These are phyloP conservation scores for Lojkania enalia DNA, from an alignment of 2,329 filamentous ascomycete species.

Conservation along the genomic window DNA sequence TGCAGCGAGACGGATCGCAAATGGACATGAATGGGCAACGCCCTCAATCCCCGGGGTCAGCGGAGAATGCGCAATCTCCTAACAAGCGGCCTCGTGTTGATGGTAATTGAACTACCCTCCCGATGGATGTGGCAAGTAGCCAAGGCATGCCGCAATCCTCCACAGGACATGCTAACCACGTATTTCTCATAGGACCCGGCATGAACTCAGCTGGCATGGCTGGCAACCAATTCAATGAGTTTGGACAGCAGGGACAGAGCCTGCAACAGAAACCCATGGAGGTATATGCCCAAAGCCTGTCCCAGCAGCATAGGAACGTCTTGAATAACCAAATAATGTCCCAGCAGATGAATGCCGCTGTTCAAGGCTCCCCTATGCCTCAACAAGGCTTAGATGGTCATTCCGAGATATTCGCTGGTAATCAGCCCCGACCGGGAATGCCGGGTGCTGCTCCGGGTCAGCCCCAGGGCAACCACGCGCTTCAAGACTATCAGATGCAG, in stretches of 20 bases:
- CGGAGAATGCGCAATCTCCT: slow-evolving; percentile 87
- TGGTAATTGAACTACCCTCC: slow-evolving; percentile 62
- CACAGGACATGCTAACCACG: slow-evolving; percentile 59
- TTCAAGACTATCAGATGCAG: slow-evolving; percentile 87
- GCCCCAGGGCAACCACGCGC: slow-evolving; percentile 71
- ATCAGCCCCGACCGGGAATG: slow-evolving; percentile 49
- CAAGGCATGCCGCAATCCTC: slow-evolving; percentile 70
- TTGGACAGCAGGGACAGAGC: slow-evolving; percentile 57
- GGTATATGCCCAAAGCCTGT: slow-evolving; percentile 82
- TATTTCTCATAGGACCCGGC: slow-evolving; percentile 68
- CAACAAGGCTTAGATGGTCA: slow-evolving; percentile 52
- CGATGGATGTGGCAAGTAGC: slow-evolving; percentile 79
- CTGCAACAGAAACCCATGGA: slow-evolving; percentile 83
- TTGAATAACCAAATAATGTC: slow-evolving; percentile 81
- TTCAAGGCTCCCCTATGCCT: slow-evolving; percentile 86
- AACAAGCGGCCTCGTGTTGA: slow-evolving; percentile 87
- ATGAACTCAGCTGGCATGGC: slow-evolving; percentile 76
- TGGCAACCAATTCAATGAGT: slow-evolving; percentile 72
- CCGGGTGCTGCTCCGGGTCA: slow-evolving; percentile 61
- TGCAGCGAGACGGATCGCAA: slow-evolving; percentile 84
- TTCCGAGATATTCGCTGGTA: slow-evolving; percentile 40
- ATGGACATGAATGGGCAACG: slow-evolving; percentile 81
- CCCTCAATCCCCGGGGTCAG: slow-evolving; percentile 78
- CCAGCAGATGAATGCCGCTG: slow-evolving; percentile 69
- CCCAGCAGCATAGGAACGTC: slow-evolving; percentile 78